Evolutionary conservation across 2,329 filamentous ascomycete species (phyloP), one percentile per base, ranked within the genome.

Genomic region (Acephala macrosclerotiorum): DNA sequence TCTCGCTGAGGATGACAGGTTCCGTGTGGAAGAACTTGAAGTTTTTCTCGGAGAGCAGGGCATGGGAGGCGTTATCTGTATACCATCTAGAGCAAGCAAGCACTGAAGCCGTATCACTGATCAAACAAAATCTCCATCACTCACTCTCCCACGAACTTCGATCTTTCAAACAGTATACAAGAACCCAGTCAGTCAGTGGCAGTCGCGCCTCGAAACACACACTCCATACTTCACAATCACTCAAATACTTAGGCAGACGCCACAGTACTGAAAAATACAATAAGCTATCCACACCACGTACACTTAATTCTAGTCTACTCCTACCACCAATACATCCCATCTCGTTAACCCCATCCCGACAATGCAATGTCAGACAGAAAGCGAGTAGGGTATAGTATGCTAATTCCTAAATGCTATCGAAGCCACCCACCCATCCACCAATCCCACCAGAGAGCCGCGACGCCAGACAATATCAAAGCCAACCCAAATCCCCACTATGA

Each of bases 21-120:
- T n/a, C 20, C 16, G 42, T n/a, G n/a, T 47, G 9, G 3, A 47
- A 47, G 42, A 22, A 9, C 42, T 47, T 9, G 2, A n/a, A n/a
- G n/a, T n/a, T n/a, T n/a, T n/a, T n/a, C n/a, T n/a, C n/a, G 9
- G 45, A 25, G 1, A 29, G 47, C 9, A 18, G 11, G 49, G 11
- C 49, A 53, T 33, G 22, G 25, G 18, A 29, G 49, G 49, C 49
- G 49, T 53, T 53, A 53, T 53, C 49, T 53, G n/a, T 53, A 53
- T 53, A 53, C 49, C 49, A 53, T 33, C 25, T 53, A 53, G n/a
- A n/a, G n/a, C n/a, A n/a, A n/a, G 22, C 9, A 53, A 49, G 45
- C 18, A 16, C 11, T 16, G 18, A 16, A 20, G 12, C 22, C 45
- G 12, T 2, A 49, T 25, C 20, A n/a, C 25, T 33, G 20, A 49